Evolutionary conservation across 495 filamentous ascomycete genomes (phyloP).

Genomic region (Neurospora sp.): DNA sequence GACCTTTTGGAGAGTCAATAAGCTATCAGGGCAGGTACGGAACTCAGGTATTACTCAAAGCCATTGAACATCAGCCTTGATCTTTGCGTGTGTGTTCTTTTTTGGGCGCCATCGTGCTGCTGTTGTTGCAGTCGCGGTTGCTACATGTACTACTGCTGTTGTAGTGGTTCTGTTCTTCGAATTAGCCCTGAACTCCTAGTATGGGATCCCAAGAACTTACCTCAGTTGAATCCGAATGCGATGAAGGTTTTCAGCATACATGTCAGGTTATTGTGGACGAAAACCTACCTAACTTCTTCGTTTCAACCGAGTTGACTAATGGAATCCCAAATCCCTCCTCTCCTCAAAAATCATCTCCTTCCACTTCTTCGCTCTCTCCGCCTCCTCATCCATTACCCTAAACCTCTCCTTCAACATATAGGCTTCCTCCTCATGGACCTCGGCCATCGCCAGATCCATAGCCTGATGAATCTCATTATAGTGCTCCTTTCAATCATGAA

Average conservation of each 20-base stretch:
- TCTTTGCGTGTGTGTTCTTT: too few relatives aligned
- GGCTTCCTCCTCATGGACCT: neutral
- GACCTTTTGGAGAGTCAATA: neutral
- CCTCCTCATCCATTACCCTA: neutral
- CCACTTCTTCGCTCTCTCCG: neutral
- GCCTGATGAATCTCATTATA: neutral
- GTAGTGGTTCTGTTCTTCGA: too few relatives aligned
- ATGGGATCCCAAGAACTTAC: too few relatives aligned
- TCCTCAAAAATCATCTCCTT: neutral
- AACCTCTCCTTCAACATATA: neutral
- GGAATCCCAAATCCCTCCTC: neutral
- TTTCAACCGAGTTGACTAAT: neutral
- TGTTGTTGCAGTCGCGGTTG: too few relatives aligned
- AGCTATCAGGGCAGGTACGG: neutral
- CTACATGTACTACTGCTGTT: too few relatives aligned
- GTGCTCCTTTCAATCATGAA: too few relatives aligned
- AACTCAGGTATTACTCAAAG: too few relatives aligned
- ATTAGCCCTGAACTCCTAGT: too few relatives aligned
- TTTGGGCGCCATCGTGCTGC: too few relatives aligned
- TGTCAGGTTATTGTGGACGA: neutral
- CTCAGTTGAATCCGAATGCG: too few relatives aligned
- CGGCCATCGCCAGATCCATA: neutral
- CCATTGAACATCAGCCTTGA: neutral
- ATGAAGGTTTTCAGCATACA: neutral
- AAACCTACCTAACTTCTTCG: too few relatives aligned